Evolutionary conservation across 2,329 filamentous ascomycete genomes (phyloP).

Genomic region (Albophoma yamanashiensis): DNA sequence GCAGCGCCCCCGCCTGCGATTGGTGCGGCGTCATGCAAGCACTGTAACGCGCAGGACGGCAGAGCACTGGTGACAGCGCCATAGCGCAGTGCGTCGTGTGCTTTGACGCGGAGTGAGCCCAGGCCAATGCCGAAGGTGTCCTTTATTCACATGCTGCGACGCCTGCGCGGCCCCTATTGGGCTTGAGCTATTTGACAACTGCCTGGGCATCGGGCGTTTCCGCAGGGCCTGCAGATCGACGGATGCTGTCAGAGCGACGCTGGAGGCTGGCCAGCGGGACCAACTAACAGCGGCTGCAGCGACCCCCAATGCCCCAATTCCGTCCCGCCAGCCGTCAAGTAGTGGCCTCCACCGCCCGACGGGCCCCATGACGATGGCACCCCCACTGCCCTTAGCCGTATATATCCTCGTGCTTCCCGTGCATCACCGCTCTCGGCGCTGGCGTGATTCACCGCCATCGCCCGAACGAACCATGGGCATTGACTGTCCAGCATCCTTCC

Average conservation of each 20-base stretch:
- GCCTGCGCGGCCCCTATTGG: neutral
- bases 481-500: neutral
- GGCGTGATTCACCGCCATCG: neutral
- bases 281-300: neutral
- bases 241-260: neutral
- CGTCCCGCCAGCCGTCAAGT: neutral
- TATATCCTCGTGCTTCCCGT: neutral
- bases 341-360: neutral
- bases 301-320: neutral
- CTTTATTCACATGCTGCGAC: neutral
- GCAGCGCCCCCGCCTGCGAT: neutral
- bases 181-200: neutral
- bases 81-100: too few relatives aligned
- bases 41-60: neutral
- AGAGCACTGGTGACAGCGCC: neutral
- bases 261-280: neutral
- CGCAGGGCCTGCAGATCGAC: neutral
- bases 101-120: neutral
- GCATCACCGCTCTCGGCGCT: conserved; percentile 1
- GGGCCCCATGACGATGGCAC: neutral
- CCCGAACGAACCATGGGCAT: neutral
- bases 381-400: neutral
- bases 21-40: neutral
- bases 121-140: neutral
- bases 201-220: neutral